Evolutionary conservation across 176 grass and related monocot species (phyloP).

Genomic region (Carex parvula): DNA sequence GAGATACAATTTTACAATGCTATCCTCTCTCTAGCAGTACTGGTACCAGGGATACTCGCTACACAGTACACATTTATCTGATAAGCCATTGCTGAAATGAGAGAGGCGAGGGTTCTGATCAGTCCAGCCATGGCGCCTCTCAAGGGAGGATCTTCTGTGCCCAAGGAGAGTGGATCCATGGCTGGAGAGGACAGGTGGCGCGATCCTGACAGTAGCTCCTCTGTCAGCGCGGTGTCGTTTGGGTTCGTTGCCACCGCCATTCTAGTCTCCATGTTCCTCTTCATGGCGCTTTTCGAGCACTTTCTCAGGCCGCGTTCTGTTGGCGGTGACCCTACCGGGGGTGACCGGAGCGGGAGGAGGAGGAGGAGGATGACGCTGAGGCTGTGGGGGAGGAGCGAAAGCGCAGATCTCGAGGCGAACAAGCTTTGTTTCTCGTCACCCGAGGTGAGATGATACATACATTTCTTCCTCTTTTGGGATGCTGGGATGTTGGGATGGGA

Average conservation of each 20-base stretch:
- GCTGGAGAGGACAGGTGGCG: conserved; percentile 58
- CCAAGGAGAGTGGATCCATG: not conserved
- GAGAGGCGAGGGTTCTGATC: conserved; percentile 14
- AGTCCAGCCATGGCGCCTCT: conserved; percentile 19
- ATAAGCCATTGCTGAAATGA: not conserved
- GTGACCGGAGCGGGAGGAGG: not conserved
- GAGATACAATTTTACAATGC: not conserved
- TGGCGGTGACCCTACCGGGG: not conserved
- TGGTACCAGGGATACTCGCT: too few species aligned
- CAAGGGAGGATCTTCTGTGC: conserved; percentile 32
- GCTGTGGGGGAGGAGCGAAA: not conserved
- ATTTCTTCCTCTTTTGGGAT: not conserved
- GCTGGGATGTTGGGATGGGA: not conserved
- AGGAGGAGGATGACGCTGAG: not conserved
- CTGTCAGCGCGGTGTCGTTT: conserved; percentile 85
- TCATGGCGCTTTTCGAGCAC: conserved; percentile 90
- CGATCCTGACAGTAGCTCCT: conserved; percentile 49
- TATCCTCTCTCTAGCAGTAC: not conserved
- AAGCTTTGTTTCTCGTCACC: conserved; percentile 23
- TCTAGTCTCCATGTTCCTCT: conserved; percentile 96
- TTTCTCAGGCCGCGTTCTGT: conserved; percentile 48
- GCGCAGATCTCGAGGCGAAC: conserved; percentile 29
- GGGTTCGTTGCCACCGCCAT: conserved; percentile 98
- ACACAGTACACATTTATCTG: not conserved
- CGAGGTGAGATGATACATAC: conserved; percentile 5